Conservation (phyloP, 1,139 yeast genomes). For the Diutina rugosa region DNA sequence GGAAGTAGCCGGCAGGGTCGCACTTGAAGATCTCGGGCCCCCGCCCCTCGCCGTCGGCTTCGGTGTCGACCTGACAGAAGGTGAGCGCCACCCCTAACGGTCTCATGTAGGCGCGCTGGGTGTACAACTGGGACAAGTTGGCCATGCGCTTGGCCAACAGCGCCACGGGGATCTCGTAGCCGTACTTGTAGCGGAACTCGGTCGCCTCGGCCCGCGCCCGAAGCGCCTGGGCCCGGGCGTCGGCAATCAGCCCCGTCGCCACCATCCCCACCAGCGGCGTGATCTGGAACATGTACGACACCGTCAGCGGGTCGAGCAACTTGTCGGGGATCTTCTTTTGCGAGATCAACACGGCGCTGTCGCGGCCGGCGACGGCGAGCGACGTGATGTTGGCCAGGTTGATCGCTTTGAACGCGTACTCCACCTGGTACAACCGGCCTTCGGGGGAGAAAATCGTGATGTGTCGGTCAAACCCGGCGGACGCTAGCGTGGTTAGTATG, state of each 20-base stretch:
- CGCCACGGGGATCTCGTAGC: slow-evolving; percentile 95
- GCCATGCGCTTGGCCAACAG: slow-evolving; percentile 93
- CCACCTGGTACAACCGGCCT: slow-evolving; percentile 94
- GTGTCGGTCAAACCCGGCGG: slow-evolving; percentile 96
- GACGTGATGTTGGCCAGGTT: slow-evolving; percentile 87
- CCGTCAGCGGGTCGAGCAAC: slow-evolving; percentile 74
- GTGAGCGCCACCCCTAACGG: slow-evolving; percentile 92
- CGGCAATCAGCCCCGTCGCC: slow-evolving; percentile 94
- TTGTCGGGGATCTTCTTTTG: slow-evolving; percentile 96
- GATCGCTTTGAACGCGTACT: slow-evolving; percentile 95
- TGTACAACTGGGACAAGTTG: slow-evolving; percentile 83
- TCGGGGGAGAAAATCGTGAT: slow-evolving; percentile 97
- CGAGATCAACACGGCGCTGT: slow-evolving; percentile 80
- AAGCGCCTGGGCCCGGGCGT: slow-evolving; percentile 81
- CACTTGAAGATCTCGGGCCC: slow-evolving; percentile 92
- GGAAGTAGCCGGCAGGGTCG: slow-evolving; percentile 95
- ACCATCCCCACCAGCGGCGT: slow-evolving; percentile 80
- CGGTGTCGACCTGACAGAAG: slow-evolving; percentile 54
- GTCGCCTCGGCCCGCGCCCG: slow-evolving; percentile 93
- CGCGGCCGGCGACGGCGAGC: slow-evolving; percentile 75
- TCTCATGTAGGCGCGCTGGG: slow-evolving; percentile 98
- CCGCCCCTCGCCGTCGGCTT: slow-evolving; percentile 55
- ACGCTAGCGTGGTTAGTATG: slow-evolving; percentile 18
- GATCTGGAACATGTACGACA: slow-evolving; percentile 72
- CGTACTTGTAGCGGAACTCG: slow-evolving; percentile 86